Base-by-base conservation (phyloP, 148 eudicot species). In the Suaeda aralocaspica region DNA sequence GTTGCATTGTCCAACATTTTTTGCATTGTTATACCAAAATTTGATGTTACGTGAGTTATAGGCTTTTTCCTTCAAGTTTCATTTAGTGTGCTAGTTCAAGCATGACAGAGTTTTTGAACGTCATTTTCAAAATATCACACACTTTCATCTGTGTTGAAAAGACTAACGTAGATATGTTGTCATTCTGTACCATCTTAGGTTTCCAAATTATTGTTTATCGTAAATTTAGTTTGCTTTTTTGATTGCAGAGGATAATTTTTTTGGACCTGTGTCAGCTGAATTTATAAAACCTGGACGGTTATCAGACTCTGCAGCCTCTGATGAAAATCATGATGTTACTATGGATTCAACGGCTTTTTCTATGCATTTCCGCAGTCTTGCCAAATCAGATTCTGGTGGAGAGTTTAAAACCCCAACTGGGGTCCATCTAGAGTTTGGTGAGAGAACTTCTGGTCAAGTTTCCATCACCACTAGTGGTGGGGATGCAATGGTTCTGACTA, bases 261-360 rank as follows among this genome's bases (percentile, higher is more conserved):
- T 91, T 61, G 99, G 99, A 61, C 96, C 97, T 73, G 96, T 94
- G 71, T 89, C 99, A 59, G 77, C 90, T 53, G 86, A 86, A 73
- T 94, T 94, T 59, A 91, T 94, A 59, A 84, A 81, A 77, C 84
- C 87, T 65, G 86, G 92, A 59, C 74, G 85, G 51, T 67, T 89
- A 45, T 91, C 93, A 55, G 89, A 84, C 71, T 94, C 98, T 60
- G 96, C 82, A 42, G 79, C 80, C 62, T 89, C 86, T 21, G 92
- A 94, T 77, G 93, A 82, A 19, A 76, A 81, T 74, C 96, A 86
- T 80, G 99, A 94, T 67, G 73, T 91, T 45, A 94, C 99, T 1
- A 87, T 94, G 99, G 99, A 94, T 85, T 94, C 99, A 72, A 84
- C 97, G 10, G 88, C 97, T 56, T 94, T 94, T 64, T 91, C 99